Evolutionary conservation across 2,329 filamentous ascomycete species (phyloP).

Genomic region (Fusarium brachygibbosum): DNA sequence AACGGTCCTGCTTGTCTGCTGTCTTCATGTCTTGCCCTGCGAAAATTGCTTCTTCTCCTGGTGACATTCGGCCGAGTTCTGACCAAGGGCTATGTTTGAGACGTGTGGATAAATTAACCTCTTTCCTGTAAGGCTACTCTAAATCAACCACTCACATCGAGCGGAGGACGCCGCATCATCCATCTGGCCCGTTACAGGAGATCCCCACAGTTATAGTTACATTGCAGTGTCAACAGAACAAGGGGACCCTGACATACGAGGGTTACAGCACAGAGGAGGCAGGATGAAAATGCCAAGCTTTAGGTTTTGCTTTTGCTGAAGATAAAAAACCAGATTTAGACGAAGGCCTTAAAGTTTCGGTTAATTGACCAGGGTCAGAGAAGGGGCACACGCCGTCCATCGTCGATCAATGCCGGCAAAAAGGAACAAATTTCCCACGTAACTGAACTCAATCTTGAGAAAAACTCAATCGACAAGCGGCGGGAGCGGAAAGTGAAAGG

Average conservation of each 20-base stretch:
- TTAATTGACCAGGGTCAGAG: neutral
- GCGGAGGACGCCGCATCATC: neutral
- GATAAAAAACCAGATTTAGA: neutral
- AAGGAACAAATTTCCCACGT: neutral
- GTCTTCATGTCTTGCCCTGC: neutral
- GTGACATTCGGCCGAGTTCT: slow-evolving; percentile 4
- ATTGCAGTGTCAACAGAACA: slow-evolving; percentile 1
- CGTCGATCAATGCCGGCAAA: neutral
- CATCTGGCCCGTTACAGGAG: neutral
- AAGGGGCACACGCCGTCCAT: neutral
- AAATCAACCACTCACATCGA: neutral
- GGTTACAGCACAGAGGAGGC: neutral
- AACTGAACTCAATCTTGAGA: neutral
- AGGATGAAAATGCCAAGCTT: slow-evolving; percentile 5
- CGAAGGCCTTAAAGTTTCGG: neutral
- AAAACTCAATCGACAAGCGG: slow-evolving; percentile 2
- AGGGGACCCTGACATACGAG: neutral
- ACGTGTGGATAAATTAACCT: neutral
- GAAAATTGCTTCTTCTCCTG: slow-evolving; percentile 2
- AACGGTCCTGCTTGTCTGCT: neutral
- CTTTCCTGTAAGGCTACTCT: neutral
- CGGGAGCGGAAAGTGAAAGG: neutral
- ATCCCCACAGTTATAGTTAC: neutral
- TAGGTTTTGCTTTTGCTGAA: neutral
- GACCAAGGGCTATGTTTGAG: neutral